Base-by-base conservation (phyloP, 768 basidiomycete genomes). In the Pleurotus djamor region DNA sequence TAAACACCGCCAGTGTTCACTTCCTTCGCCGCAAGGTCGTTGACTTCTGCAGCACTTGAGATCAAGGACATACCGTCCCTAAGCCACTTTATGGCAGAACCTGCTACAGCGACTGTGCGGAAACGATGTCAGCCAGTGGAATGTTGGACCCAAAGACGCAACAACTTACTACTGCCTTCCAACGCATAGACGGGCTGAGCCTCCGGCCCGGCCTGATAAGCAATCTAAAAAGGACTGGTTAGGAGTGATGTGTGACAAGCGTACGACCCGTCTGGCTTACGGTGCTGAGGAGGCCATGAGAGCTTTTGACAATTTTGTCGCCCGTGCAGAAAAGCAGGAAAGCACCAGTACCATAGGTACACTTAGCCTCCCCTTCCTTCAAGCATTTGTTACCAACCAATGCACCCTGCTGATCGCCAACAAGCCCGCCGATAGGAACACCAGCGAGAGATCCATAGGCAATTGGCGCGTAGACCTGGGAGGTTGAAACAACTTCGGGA, bases 331-430 rank as follows among this genome's bases (percentile, higher is more conserved):
- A 98, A 33, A 99, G 76, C 64, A 98, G 78, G 79, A 99, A 99
- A 38, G 94, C 94, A 34, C 97, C 96, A 1, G 96, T 98, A 28
- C 96, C 96, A 66, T 96, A 99, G 4, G 97, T 99, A 74, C 95
- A 97, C 75, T 99, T 99, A 2, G 96, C 96, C 71, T 98, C 91
- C 14, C 96, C 96, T 64, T 84, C 80, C n/a, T 69, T 78, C 57
- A 99, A 72, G 68, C 97, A 98, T 72, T 97, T 98, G 78, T 99
- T 98, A 0, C 96, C 97, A 52, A 98, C 86, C 21, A 99, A 77
- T 21, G 96, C 96, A 4, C 91, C 97, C 71, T 99, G 97, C 75
- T 99, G 97, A 70, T 99, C 97, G n/a, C 97, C 97, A 7, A 96
- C 87, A 49, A 98, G 84, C 17, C 96, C 96, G 37, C 88, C 95